Percentiles rank a stretch among this genome's conserved stretches.
phyloP scores from a whole-genome alignment of 176 grass and related monocot species.

The Carex scoparia region DNA sequence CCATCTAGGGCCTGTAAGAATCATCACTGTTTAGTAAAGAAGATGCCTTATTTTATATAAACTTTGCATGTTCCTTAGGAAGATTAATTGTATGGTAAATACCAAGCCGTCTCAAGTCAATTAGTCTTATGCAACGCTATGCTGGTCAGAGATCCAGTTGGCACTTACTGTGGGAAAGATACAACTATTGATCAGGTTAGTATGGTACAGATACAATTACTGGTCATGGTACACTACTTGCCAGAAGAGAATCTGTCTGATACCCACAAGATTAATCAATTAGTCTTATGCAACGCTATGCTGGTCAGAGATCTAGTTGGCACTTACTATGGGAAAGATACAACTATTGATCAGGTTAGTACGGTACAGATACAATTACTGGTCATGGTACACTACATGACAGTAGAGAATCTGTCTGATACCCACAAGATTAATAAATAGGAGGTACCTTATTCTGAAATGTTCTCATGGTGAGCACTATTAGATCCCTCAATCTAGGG shows the following conservation, averaged over 20 bases:
- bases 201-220: conserved; percentile 10
- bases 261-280: neutral
- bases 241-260: too few relatives aligned
- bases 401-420: neutral
- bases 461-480: conserved; percentile 83
- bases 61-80: neutral
- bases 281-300: neutral
- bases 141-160: conserved; percentile 8
- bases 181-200: neutral
- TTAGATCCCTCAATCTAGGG: conserved; percentile 73
- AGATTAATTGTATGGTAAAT: neutral
- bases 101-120: conserved; percentile 2
- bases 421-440: neutral
- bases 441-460: conserved; percentile 76
- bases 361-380: conserved; percentile 7
- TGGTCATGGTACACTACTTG: neutral
- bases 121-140: neutral
- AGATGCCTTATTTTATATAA: conserved; percentile 3
- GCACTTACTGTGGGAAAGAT: neutral
- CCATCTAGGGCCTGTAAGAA: conserved; percentile 60
- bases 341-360: neutral
- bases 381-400: neutral
- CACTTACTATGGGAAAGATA: neutral
- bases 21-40: neutral
- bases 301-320: conserved; percentile 10